A percentile compares a stretch with the other conserved stretches of the same genome.
These are phyloP conservation scores for Podosphaera xanthii DNA, from an alignment of 2,329 filamentous ascomycete genomes.

Conservation along the genomic window DNA sequence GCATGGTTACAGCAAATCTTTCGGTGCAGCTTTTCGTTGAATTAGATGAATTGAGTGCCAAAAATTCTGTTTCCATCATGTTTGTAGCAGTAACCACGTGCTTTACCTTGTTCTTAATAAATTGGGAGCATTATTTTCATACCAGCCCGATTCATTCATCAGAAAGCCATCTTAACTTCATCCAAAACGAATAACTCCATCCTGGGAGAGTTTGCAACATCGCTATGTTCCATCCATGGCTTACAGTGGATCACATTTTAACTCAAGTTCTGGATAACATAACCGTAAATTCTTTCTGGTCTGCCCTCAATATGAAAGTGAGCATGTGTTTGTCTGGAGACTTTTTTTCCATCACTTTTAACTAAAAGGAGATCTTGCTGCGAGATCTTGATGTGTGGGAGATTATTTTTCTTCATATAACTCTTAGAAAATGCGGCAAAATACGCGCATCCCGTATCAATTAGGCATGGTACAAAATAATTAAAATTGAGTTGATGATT, in stretches of 20 bases:
- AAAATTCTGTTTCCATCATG: no score
- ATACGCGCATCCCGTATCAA: neutral
- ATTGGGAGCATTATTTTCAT: neutral
- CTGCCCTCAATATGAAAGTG: no score
- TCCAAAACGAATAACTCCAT: neutral
- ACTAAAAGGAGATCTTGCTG: constrained; percentile 53
- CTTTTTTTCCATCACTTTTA: constrained; percentile 27
- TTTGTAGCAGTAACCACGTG: no score
- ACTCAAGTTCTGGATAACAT: no score
- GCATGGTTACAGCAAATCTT: neutral
- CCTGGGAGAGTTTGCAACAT: no score
- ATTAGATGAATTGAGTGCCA: no score
- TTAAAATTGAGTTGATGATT: neutral
- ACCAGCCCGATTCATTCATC: neutral
- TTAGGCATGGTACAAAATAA: neutral
- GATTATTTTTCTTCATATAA: neutral
- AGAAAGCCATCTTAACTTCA: neutral
- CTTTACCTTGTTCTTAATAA: neutral
- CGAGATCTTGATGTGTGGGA: constrained; percentile 45
- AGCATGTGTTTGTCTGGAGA: neutral
- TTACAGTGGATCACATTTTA: neutral
- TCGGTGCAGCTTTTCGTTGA: no score
- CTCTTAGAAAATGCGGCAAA: neutral
- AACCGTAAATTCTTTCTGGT: no score
- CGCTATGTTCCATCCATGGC: no score